Percentiles rank a stretch among this genome's conserved stretches.
phyloP scores from a whole-genome alignment of 106 monocot species.

The Ottelia alismoides region DNA sequence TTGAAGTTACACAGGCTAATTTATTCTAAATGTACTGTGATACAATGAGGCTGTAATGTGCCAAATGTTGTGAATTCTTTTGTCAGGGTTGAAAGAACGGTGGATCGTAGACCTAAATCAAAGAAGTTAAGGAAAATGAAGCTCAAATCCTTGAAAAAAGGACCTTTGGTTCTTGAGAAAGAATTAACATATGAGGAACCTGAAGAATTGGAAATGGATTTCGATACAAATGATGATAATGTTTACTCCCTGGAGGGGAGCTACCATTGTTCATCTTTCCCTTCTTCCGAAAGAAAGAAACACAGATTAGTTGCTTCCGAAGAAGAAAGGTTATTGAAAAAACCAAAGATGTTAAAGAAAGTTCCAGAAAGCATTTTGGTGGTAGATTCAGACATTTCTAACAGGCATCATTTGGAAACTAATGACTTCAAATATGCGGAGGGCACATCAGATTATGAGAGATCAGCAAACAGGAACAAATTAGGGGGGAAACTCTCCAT shows the following conservation, averaged over 20 bases:
- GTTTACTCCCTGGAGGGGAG: constrained; percentile 18
- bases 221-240: constrained; percentile 21
- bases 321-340: constrained; percentile 38
- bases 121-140: constrained; percentile 72
- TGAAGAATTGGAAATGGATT: constrained; percentile 19
- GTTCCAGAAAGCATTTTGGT: constrained; percentile 12
- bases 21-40: too few relatives aligned
- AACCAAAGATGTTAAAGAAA: constrained; percentile 55
- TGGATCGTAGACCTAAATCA: constrained; percentile 43
- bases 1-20: too few relatives aligned
- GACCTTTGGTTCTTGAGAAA: constrained; percentile 42
- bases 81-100: constrained; percentile 15
- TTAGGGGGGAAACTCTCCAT: constrained; percentile 57
- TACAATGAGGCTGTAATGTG: too few relatives aligned
- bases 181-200: constrained; percentile 35
- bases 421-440: constrained; percentile 30
- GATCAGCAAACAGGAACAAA: constrained; percentile 29
- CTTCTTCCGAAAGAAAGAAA: constrained; percentile 37
- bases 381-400: constrained; percentile 23
- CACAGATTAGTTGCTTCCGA: constrained; percentile 27
- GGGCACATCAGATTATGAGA: constrained; percentile 30
- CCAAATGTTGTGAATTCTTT: not conserved
- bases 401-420: constrained; percentile 21
- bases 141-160: constrained; percentile 88
- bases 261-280: constrained; percentile 27